A percentile compares a stretch with the other conserved stretches of the same genome.
These are phyloP conservation scores for Diplodia mutila DNA, from an alignment of 2,329 filamentous ascomycete species.

Conservation along the genomic window DNA sequence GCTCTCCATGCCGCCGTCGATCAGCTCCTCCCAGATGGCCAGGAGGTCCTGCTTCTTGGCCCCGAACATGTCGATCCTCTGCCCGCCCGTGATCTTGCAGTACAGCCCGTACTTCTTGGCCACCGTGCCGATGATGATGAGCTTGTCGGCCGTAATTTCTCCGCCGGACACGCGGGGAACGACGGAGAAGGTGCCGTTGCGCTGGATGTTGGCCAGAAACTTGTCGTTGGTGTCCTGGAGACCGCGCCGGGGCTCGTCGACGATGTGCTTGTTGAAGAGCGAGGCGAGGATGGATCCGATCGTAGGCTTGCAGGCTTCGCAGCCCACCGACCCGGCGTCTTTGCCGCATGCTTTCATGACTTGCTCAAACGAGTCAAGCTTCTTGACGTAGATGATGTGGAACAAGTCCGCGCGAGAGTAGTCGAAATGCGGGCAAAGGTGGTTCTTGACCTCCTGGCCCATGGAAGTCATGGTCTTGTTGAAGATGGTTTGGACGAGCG, in stretches of 20 bases:
- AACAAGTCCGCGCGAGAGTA: slow-evolving; percentile 87
- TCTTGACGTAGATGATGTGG: slow-evolving; percentile 83
- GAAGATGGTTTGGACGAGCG: slow-evolving; percentile 86
- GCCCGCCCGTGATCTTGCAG: slow-evolving; percentile 89
- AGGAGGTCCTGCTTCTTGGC: slow-evolving; percentile 85
- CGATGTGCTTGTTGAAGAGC: slow-evolving; percentile 81
- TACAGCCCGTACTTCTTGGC: slow-evolving; percentile 84
- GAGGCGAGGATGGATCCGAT: slow-evolving; percentile 80
- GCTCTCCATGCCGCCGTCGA: slow-evolving; percentile 85
- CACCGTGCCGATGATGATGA: slow-evolving; percentile 81
- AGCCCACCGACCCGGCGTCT: slow-evolving; percentile 73
- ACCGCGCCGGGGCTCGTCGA: slow-evolving; percentile 70
- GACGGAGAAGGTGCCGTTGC: slow-evolving; percentile 89
- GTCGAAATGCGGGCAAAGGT: slow-evolving; percentile 82
- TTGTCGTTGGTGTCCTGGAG: slow-evolving; percentile 90
- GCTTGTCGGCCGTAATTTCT: slow-evolving; percentile 84
- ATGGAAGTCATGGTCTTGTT: slow-evolving; percentile 83
- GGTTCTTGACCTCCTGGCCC: slow-evolving; percentile 85
- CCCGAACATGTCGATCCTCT: slow-evolving; percentile 92
- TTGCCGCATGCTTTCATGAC: slow-evolving; percentile 81
- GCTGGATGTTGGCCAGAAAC: slow-evolving; percentile 86
- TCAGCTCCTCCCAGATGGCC: slow-evolving; percentile 77
- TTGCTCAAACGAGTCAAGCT: slow-evolving; percentile 69
- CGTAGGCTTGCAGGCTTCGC: slow-evolving; percentile 83
- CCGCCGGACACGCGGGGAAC: slow-evolving; percentile 81